These are phyloP conservation scores for Aspergillus fumigatus DNA, from an alignment of 2,329 filamentous ascomycete species.

Conservation along the genomic window DNA sequence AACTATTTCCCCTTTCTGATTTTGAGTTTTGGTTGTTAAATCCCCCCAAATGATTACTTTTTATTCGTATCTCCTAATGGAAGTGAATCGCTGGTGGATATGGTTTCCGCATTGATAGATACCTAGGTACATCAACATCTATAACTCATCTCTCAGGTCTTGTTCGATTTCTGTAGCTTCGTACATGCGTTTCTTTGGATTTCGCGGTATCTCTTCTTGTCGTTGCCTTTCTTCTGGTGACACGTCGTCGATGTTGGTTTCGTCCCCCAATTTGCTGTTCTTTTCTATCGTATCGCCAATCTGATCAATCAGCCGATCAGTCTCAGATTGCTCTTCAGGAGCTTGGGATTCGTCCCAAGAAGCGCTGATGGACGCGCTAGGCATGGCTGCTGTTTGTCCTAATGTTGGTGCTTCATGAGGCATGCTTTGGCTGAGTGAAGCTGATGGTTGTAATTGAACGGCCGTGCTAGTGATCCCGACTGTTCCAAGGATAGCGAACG, in stretches of 20 bases:
- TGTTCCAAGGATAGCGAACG: conserved; percentile 53
- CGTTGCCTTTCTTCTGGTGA: conserved; percentile 31
- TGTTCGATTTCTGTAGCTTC: conserved; percentile 35
- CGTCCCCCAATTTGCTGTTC: conserved; percentile 18
- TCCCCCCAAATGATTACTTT: neutral
- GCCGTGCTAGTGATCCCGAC: conserved; percentile 39
- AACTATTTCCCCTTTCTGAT: neutral
- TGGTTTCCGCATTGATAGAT: neutral
- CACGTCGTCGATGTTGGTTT: conserved; percentile 29
- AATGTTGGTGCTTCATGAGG: conserved; percentile 13
- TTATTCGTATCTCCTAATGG: neutral
- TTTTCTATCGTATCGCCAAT: conserved; percentile 39
- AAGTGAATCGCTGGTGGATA: neutral
- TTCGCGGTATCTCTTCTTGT: conserved; percentile 38
- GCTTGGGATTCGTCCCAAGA: conserved; percentile 19
- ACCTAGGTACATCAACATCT: conserved; percentile 15
- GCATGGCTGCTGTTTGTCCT: conserved; percentile 18
- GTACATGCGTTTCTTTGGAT: conserved; percentile 48
- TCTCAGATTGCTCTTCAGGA: conserved; percentile 17
- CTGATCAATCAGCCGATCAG: conserved; percentile 38
- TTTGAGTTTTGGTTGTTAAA: neutral
- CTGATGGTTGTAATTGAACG: conserved; percentile 22
- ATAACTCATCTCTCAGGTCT: conserved; percentile 36
- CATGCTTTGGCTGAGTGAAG: conserved; percentile 14
- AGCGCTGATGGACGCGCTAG: conserved; percentile 11